A percentile compares a stretch with the other conserved stretches of the same genome.
phyloP scores from a whole-genome alignment of 306 rosid genomes.

The Quercus rubra region DNA sequence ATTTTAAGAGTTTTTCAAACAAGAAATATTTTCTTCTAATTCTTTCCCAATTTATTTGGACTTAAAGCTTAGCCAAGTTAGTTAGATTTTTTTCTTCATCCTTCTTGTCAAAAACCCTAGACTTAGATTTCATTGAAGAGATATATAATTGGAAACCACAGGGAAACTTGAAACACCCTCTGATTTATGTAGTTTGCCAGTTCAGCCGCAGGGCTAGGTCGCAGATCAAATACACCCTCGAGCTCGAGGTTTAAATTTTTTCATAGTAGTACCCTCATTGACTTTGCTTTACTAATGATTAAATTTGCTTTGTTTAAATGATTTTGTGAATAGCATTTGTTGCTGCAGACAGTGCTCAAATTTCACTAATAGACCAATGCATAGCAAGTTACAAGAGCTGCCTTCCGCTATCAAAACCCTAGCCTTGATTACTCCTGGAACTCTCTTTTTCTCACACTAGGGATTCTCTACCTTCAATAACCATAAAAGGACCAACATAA shows the following conservation, averaged over 20 bases:
- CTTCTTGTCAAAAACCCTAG: neutral
- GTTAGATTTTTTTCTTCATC: neutral
- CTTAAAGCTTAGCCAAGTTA: neutral
- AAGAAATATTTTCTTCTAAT: neutral
- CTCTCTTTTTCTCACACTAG: neutral
- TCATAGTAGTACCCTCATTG: too few relatives aligned
- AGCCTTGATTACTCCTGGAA: neutral
- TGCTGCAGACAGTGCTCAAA: neutral
- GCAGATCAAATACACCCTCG: neutral
- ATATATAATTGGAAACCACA: neutral
- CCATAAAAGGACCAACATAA: neutral
- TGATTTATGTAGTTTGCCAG: neutral
- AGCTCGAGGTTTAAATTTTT: too few relatives aligned
- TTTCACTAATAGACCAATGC: neutral
- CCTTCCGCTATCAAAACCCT: neutral
- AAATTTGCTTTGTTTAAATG: too few relatives aligned
- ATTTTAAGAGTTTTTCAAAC: neutral
- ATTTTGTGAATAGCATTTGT: too few relatives aligned
- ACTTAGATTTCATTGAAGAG: neutral
- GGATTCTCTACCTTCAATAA: neutral
- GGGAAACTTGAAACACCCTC: neutral
- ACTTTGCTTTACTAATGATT: too few relatives aligned
- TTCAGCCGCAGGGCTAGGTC: neutral
- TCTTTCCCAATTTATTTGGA: neutral
- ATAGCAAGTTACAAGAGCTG: neutral